Evolutionary conservation across 176 grass and related monocot genomes (phyloP).

Genomic region (Musa itinerans): DNA sequence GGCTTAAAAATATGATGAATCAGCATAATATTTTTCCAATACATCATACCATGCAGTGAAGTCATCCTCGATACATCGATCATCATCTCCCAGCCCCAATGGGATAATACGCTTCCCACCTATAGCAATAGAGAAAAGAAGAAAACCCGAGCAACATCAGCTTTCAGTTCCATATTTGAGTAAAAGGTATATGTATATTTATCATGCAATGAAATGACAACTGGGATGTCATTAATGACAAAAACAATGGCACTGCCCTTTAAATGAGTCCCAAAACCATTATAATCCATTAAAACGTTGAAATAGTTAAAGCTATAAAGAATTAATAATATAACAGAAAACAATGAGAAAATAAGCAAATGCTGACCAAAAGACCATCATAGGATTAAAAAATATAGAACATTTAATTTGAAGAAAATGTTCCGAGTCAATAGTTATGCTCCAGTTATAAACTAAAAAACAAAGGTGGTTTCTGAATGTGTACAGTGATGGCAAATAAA

Average conservation of each 20-base stretch:
- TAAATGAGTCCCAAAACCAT: too few relatives aligned
- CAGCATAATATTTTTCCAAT: background rate
- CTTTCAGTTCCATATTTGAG: background rate
- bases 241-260: background rate
- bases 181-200: constrained; percentile 3
- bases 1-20: background rate
- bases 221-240: background rate
- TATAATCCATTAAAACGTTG: too few relatives aligned
- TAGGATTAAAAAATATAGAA: too few relatives aligned
- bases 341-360: too few relatives aligned
- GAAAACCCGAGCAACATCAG: background rate
- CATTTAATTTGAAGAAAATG: too few relatives aligned
- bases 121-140: constrained; percentile 8
- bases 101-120: constrained; percentile 76
- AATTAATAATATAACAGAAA: too few relatives aligned
- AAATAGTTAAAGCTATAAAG: too few relatives aligned
- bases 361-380: too few relatives aligned
- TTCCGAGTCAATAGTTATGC: too few relatives aligned
- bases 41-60: constrained; percentile 73
- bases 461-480: too few relatives aligned
- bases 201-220: background rate
- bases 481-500: too few relatives aligned
- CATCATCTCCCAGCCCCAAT: constrained; percentile 81
- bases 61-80: constrained; percentile 91
- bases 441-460: too few relatives aligned